A percentile compares a stretch with the other conserved stretches of the same genome.
Conservation (phyloP, 495 filamentous ascomycete genomes). For the Symbiotaphrina buchneri region DNA sequence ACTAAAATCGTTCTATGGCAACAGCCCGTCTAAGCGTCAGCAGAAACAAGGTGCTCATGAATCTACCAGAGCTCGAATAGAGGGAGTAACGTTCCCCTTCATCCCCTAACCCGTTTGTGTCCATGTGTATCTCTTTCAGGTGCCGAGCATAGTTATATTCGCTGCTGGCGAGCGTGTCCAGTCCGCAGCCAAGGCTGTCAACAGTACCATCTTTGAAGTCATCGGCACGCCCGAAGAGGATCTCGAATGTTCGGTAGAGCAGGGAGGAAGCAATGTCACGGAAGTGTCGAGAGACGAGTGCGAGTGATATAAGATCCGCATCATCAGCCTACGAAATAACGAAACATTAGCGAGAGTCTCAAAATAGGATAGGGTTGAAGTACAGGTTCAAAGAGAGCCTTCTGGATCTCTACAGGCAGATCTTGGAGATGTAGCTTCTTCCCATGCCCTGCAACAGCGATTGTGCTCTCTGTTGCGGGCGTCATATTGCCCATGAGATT, state of each 20-base stretch:
- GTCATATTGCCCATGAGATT: too few species aligned
- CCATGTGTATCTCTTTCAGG: conserved; percentile 24
- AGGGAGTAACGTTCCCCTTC: conserved; percentile 22
- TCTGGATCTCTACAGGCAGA: too few species aligned
- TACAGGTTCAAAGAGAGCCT: too few species aligned
- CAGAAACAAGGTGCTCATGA: conserved; percentile 36
- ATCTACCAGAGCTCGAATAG: conserved; percentile 28
- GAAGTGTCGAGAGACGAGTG: conserved; percentile 29
- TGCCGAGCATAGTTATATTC: conserved; percentile 35
- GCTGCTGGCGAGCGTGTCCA: conserved; percentile 35
- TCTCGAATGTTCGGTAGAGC: conserved; percentile 33
- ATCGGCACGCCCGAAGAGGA: conserved; percentile 30
- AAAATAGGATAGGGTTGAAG: too few species aligned
- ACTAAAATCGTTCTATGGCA: conserved; percentile 32
- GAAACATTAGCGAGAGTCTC: too few species aligned
- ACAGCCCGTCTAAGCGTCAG: conserved; percentile 26
- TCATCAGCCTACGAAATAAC: too few species aligned
- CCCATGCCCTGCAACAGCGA: too few species aligned
- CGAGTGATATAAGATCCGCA: conserved; percentile 30
- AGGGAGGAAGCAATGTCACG: conserved; percentile 28
- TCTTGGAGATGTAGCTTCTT: too few species aligned
- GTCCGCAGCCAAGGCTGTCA: conserved; percentile 26
- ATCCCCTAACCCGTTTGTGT: conserved; percentile 20
- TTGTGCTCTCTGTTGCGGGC: too few species aligned
- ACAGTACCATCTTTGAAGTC: conserved; percentile 24